A percentile compares a stretch with the other conserved stretches of the same genome.
These are phyloP conservation scores for Otatea glauca DNA, from an alignment of 176 grass and related monocot genomes.

Conservation along the genomic window DNA sequence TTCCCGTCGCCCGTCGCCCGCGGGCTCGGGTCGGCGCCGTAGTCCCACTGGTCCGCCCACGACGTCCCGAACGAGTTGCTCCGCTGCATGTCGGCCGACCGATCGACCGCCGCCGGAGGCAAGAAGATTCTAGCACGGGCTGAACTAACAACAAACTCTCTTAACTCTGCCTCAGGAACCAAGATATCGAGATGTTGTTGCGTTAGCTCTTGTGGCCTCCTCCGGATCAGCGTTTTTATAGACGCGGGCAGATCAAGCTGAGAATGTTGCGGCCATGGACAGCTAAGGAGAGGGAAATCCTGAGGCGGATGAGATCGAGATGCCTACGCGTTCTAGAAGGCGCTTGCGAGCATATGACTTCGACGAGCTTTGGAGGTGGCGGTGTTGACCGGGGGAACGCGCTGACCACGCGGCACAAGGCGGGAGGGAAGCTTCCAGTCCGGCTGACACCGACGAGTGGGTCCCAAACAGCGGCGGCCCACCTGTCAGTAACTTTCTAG, in stretches of 20 bases:
- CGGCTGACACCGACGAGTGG: neutral
- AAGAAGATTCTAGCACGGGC: neutral
- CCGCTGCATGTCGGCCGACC: slow-evolving; percentile 44
- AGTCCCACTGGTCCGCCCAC: slow-evolving; percentile 98
- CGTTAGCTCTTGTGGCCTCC: slow-evolving; percentile 1
- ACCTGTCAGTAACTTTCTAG: neutral
- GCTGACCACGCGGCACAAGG: neutral
- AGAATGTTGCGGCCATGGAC: slow-evolving; percentile 12
- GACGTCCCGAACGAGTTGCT: slow-evolving; percentile 62
- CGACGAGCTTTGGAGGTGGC: neutral
- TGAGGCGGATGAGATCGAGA: neutral
- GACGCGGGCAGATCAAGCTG: neutral
- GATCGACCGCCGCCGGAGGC: neutral
- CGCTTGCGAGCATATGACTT: neutral
- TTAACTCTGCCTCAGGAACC: neutral
- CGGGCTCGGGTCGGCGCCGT: slow-evolving; percentile 49
- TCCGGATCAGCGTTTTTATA: slow-evolving; percentile 1
- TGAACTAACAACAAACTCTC: neutral
- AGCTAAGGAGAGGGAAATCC: neutral
- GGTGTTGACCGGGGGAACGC: neutral
- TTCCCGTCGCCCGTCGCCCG: neutral
- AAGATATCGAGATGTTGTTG: neutral
- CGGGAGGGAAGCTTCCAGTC: neutral
- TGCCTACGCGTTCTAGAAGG: slow-evolving; percentile 27
- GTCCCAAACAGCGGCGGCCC: neutral